Base-by-base conservation (phyloP, 345 rosid genomes). In the Euclidium syriacum region DNA sequence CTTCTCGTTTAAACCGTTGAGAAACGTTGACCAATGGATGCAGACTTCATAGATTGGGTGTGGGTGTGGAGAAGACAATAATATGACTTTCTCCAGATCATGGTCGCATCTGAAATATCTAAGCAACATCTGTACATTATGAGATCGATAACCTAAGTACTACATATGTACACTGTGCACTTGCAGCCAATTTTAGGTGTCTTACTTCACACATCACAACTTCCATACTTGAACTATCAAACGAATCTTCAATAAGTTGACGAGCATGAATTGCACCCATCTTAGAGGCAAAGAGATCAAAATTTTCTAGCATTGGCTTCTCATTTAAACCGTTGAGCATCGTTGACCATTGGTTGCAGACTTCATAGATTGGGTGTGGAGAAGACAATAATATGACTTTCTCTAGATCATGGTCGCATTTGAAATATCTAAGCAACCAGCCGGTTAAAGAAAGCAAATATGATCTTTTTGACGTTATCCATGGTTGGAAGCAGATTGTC, bases 381-480 rank as follows among this genome's bases (percentile, higher is more conserved):
- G 81, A 83, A 44, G 82, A 75, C 1, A 88, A 66, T 39, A 79
- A 54, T 12, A 50, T 64, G 6, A 95, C 90, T 53, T 85, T 85
- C 22, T 91, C 83, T 7, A 75, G 67, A 62, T 87, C 86, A n/a
- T 86, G 74, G 40, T 87, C 91, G 2, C 79, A 75, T 63, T 90
- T 62, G 34, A 75, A 52, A 52, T 91, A 89, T 61, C 95, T 79
- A 27, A 87, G 88, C 44, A 89, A 83, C 99, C 99, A 92, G 2
- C 97, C 87, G 3, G 88, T 71, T 57, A 94, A 52, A 48, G 96
- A 83, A 3, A 67, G 76, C 15, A 87, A 16, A 61, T 94, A 94
- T 42, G 88, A 86, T 77, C 90, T 81, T 22, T 94, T 96, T 33
- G 95, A 87, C 27, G 71, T 59, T 76, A 90, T 82, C 99, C 97